Base-by-base conservation (phyloP, 2,329 filamentous ascomycete genomes). In the Alternaria sp. region DNA sequence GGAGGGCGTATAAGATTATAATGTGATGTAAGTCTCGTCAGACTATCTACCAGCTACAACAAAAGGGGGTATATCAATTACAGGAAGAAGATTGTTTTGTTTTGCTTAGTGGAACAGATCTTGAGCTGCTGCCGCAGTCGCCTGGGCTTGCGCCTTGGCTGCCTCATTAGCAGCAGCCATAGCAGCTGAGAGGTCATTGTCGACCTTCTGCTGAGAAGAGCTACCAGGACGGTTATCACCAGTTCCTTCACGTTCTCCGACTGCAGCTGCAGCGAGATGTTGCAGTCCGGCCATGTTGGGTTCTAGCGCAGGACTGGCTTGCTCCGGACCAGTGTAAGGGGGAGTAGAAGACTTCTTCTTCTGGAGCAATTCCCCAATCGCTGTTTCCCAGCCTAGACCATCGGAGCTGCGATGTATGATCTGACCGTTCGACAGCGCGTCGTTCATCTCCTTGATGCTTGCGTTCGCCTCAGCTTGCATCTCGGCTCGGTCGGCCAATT, bases 211-310 rank as follows among this genome's bases (percentile, higher is more conserved):
- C n/a, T 66, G 60, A 0, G 66, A 59, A 27, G 69, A 48, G 14
- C 56, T 68, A 2, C 62, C 70, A 22, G 59, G 59, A 14, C 59
- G 59, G 4, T 57, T 55, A 10, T 61, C 59, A 7, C 48, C 59
- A 8, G 54, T 53, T 38, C 73, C 69, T 53, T 75, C 76, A 16
- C 77, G 74, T 58, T 78, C 77, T 16, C 76, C 76, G 0, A 79
- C 77, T 5, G 78, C 78, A 10, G 78, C 77, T 4, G 76, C 78
- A 20, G 78, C 77, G 4, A 79, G 75, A 54, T 79, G 77, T 51
- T 79, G 75, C 0, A 79, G 69, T 14, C 76, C 75, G 18, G 71
- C 75, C 74, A 79, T 78, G 54, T 79, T 78, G 11, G 75, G 75
- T 54, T 78, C 70, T 3, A 64, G n/a, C 7, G 63, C 64, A 9